A percentile compares a stretch with the other conserved stretches of the same genome.
Evolutionary conservation across 192 early-diverging fungal genomes (phyloP).

Genomic region (Backusella morwellensis): DNA sequence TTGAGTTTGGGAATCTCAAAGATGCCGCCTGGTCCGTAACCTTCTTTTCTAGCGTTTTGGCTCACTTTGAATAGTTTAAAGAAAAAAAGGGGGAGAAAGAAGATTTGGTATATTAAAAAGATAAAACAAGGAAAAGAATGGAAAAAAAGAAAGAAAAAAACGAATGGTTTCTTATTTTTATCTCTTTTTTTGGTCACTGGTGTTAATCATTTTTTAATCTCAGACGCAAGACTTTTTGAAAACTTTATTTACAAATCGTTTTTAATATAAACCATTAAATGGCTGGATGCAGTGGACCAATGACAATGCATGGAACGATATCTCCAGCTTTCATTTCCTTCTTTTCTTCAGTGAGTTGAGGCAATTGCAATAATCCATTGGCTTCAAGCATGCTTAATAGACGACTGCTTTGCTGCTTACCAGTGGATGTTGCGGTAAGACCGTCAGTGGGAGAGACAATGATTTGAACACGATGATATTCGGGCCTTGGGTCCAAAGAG

Average conservation of each 20-base stretch:
- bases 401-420: conserved; percentile 77
- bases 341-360: conserved; percentile 40
- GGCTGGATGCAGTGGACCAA: conserved; percentile 42
- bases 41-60: conserved; percentile 11
- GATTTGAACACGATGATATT: conserved; percentile 60
- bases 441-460: conserved; percentile 32
- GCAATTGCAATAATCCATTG: conserved; percentile 79
- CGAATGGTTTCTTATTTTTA: background rate
- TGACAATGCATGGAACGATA: conserved; percentile 51
- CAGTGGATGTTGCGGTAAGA: conserved; percentile 57
- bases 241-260: background rate
- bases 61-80: conserved; percentile 6
- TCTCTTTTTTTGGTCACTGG: background rate
- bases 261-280: background rate
- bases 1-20: conserved; percentile 25
- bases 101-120: background rate
- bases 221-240: background rate
- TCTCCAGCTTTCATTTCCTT: conserved; percentile 36
- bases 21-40: conserved; percentile 30
- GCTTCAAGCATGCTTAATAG: conserved; percentile 74
- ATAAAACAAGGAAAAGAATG: conserved; percentile 21
- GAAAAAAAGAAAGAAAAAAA: conserved; percentile 11
- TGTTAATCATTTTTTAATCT: background rate
- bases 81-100: background rate
- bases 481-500: conserved; percentile 61